Percentiles rank a stretch among this genome's conserved stretches.
phyloP scores from a whole-genome alignment of 225 moss, liverwort and hornwort genomes.

The Antitrichia curtipendula region DNA sequence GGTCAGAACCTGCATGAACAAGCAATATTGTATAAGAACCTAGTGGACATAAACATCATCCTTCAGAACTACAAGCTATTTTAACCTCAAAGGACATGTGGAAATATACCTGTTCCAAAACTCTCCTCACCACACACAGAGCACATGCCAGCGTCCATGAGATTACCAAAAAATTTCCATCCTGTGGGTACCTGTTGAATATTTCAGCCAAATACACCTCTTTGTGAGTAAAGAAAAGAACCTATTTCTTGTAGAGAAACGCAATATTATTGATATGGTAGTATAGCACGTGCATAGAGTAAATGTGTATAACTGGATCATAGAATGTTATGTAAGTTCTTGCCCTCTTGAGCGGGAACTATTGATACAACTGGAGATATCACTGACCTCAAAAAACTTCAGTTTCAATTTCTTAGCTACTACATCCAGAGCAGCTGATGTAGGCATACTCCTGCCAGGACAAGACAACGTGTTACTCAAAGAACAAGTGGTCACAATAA shows the following conservation, averaged over 20 bases:
- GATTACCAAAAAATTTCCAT: constrained; percentile 92
- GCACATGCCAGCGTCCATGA: constrained; percentile 82
- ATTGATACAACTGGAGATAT: background rate
- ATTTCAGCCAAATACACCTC: background rate
- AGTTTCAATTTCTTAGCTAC: constrained; percentile 63
- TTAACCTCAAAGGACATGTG: background rate
- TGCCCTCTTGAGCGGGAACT: background rate
- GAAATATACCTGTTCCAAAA: constrained; percentile 55
- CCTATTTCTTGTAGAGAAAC: background rate
- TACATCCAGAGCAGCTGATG: constrained; percentile 79
- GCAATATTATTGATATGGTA: background rate
- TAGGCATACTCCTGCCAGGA: constrained; percentile 78
- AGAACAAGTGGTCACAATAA: background rate
- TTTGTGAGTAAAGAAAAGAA: background rate
- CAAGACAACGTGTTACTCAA: background rate
- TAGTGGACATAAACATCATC: background rate
- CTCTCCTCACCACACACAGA: constrained; percentile 85
- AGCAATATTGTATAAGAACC: background rate
- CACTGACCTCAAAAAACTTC: constrained; percentile 55
- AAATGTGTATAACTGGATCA: background rate
- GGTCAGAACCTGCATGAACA: constrained; percentile 57
- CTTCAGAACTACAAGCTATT: background rate
- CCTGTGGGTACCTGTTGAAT: constrained; percentile 62
- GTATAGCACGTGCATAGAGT: background rate
- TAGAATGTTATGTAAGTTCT: background rate